Evolutionary conservation across 75 land plant genomes (phyloP).

Genomic region (Cupressus sempervirens): DNA sequence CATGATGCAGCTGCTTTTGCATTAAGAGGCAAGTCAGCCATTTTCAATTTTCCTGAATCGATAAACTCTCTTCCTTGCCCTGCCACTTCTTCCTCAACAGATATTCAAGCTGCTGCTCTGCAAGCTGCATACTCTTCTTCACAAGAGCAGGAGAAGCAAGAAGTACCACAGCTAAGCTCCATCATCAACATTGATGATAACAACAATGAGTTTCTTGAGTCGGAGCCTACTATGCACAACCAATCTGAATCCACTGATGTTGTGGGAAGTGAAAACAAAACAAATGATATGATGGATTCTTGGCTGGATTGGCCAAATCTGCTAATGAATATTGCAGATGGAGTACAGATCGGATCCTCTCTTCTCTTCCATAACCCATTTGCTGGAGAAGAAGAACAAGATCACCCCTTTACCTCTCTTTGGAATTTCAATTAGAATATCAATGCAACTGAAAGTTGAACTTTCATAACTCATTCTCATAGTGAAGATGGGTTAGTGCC

Average conservation of each 20-base stretch:
- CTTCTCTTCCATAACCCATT: no score
- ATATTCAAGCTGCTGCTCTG: not conserved
- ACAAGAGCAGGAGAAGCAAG: no score
- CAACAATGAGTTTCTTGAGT: no score
- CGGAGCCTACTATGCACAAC: not conserved
- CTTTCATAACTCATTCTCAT: no score
- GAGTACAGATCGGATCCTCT: not conserved
- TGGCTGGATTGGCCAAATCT: not conserved
- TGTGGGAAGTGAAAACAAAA: not conserved
- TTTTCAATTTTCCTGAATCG: conserved; percentile 24
- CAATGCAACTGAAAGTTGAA: no score
- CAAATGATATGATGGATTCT: no score
- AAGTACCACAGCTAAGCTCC: no score
- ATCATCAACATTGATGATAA: not conserved
- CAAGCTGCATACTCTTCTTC: no score
- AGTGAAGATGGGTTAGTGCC: no score
- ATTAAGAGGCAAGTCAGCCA: conserved; percentile 16
- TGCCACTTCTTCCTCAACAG: not conserved
- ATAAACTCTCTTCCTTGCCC: not conserved
- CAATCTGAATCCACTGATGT: not conserved
- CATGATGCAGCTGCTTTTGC: conserved; percentile 27
- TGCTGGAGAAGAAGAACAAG: no score
- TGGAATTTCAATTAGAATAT: no score
- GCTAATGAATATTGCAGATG: not conserved
- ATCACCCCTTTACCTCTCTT: no score